Evolutionary conservation across 441 rosid species (phyloP), one percentile per base, ranked within the genome.

Genomic region (Dalechampia spathulata): DNA sequence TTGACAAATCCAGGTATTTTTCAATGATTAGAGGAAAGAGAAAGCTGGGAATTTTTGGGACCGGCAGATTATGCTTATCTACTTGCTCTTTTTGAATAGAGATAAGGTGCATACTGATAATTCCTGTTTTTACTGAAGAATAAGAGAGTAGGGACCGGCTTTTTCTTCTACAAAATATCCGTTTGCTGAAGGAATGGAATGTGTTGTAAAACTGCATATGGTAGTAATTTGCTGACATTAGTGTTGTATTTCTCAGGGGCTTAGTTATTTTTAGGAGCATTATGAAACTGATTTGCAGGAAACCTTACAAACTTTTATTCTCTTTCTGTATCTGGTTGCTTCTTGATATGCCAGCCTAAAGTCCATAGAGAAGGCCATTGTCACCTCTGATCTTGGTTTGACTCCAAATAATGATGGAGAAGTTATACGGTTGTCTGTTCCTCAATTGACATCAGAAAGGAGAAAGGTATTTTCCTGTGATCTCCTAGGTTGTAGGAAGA

Each of bases 361-460:
- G 79, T 67, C 74, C 50, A 87, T 90, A 55, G 97, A 90, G 80
- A 90, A 90, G 75, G 97, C 96, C 55, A 83, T 87, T 52, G 91
- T 83, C n/a, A 71, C 58, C 64, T 90, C 97, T 61, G 72, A 90
- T 83, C 83, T 85, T 45, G 96, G 91, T 17, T 54, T 87, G 81
- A 85, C 87, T 10, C 91, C 94, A 16, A 87, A 71, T 72, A 90
- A 87, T 64, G 94, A 90, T 56, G 97, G 94, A 61, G 96, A 86
- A 55, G 86, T 78, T 22, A 90, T 90, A 67, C 79, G 97, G 39
- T 61, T 90, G 70, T 71, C 90, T 44, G 41, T 90, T 52, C 96
- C 97, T 68, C 96, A 83, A 64, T 72, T 87, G 64, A 90, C 97
- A 43, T 63, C 90, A 1, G 97, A 90, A 19, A 77, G 96, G 75